Base-by-base conservation (phyloP, 2,329 filamentous ascomycete genomes). In the Pyrenochaeta sp. region DNA sequence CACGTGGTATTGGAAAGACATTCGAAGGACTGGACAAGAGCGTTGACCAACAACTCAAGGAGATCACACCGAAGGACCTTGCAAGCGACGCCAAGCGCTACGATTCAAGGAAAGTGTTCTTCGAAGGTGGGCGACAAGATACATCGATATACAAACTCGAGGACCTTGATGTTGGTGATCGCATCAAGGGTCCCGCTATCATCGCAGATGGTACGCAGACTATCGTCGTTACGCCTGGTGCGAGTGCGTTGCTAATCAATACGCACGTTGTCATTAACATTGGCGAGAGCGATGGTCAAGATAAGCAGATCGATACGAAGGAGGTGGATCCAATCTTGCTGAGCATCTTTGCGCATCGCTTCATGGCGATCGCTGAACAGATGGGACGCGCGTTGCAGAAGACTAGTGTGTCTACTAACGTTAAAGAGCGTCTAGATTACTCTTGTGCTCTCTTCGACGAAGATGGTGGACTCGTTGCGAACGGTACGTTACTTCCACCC, bases 211-310 rank as follows among this genome's bases (percentile, higher is more conserved):
- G 90, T 8, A 93, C 91, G 0, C 94, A 97, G 77, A 98, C 94
- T 0, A 95, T 98, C 61, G 91, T 97, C 0, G 88, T 97, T 2
- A 91, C 91, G 0, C 94, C 93, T 0, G 86, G 86, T 30, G 87
- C 92, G 2, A 86, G 87, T 24, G 94, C 93, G 0, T 79, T 93
- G 25, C 83, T 97, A 32, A 88, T 96, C 19, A 85, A 92, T 61
- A 96, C 93, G 0, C 94, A 97, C 69, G 92, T 97, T 7, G 85
- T 97, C 6, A 93, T 97, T 71, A 92, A 97, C 64, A 85, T 95
- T 40, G 86, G 89, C 53, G 88, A 88, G 46, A 79, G 80, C 64
- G 80, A 85, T 73, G 60, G 73, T 52, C 61, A 82, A 72, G 78
- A 85, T 15, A 81, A 80, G 60, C 79, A 82, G 56, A 74, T 83